Evolutionary conservation across 1,139 yeast genomes (phyloP).

Genomic region (Taphrina deformans): DNA sequence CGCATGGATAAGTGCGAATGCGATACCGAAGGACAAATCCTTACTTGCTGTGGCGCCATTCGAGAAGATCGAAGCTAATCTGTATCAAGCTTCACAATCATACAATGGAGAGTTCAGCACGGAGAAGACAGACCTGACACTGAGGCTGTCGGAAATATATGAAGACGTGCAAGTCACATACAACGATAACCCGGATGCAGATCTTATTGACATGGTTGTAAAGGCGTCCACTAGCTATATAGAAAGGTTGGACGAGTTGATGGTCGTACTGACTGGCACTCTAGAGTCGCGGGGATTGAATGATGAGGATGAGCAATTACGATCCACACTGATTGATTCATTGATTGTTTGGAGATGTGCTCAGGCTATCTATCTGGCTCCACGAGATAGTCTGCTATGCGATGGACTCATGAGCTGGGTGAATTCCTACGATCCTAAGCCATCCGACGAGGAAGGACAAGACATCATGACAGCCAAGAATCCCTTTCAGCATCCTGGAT

Average conservation of each 20-base stretch:
- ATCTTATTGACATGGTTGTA: constrained; percentile 14
- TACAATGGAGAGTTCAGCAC: constrained; percentile 47
- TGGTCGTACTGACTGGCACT: constrained; percentile 8
- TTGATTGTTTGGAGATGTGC: constrained; percentile 26
- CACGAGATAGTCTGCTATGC: neutral
- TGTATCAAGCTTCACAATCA: constrained; percentile 46
- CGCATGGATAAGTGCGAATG: constrained; percentile 46
- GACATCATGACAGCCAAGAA: constrained; percentile 39
- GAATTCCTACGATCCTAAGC: constrained; percentile 40
- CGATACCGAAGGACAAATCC: constrained; percentile 38
- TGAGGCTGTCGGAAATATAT: neutral
- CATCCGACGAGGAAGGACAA: constrained; percentile 39
- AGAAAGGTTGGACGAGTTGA: neutral
- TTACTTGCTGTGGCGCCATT: constrained; percentile 40
- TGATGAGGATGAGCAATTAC: constrained; percentile 14
- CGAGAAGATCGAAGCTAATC: constrained; percentile 43
- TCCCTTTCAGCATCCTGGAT: constrained; percentile 51
- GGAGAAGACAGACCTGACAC: constrained; percentile 41
- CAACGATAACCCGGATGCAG: neutral
- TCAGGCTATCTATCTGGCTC: constrained; percentile 33
- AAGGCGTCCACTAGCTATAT: neutral
- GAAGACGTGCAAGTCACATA: neutral
- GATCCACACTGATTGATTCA: constrained; percentile 10
- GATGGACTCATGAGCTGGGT: constrained; percentile 39
- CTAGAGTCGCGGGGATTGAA: constrained; percentile 19